Evolutionary conservation across 1,284 basidiomycete species (phyloP), one percentile per base, ranked within the genome.

Genomic region (Fistulina hepatica): DNA sequence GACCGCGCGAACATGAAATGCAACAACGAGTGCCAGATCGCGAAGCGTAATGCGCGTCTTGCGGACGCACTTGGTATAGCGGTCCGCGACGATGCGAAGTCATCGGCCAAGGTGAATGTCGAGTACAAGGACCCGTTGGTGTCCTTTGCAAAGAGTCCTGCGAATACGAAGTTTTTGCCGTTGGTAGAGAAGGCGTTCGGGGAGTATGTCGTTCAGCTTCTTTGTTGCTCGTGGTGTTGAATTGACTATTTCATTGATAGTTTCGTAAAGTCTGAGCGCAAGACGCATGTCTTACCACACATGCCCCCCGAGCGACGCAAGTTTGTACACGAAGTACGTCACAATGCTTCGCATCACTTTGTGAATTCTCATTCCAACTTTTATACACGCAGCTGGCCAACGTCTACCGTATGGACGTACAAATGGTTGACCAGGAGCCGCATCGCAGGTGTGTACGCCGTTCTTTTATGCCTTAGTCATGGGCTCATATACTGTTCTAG

Each of bases 41-140:
- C 81, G 33, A 85, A 91, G 55, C 73, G 92, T 7, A 94, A 93
- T 49, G 83, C 81, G 0, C 64, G 76, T 21, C 61, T 97, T 6
- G 91, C 92, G 2, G 86, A 91, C 31, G 92, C 91, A 0, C 60
- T 97, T 5, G 89, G 89, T 0, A 91, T 95, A 51, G 24, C 65
- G 2, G 71, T 71, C 15, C 56, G 41, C 43, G 58, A 40, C 36
- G 56, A 53, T 22, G 56, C 55, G 39, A 46, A 41, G 10, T 43
- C 36, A 11, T 63, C 61, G 23, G n/a, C n/a, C n/a, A n/a, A n/a
- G n/a, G n/a, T n/a, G n/a, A 11, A 16, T 8, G 67, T 70, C 10
- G 67, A 62, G 3, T 91, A 83, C 56, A 57, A 59, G 20, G 66
- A 75, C 2, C 82, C 85, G 28, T 48, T 91, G 21, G 53, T 72